These are phyloP conservation scores for Gossypium ekmanianum DNA, from an alignment of 345 rosid species.

Conservation along the genomic window DNA sequence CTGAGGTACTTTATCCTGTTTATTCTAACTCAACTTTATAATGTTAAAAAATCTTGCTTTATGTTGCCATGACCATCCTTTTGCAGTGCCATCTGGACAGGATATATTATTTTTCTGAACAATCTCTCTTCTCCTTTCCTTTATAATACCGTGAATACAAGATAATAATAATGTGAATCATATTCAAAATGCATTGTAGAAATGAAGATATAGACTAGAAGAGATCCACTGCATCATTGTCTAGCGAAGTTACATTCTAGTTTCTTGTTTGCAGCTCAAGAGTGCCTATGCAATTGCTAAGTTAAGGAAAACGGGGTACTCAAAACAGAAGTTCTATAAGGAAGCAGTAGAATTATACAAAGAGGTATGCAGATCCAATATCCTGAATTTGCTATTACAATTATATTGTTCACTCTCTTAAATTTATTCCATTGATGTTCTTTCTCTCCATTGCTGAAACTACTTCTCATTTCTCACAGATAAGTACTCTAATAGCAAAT, in stretches of 20 bases:
- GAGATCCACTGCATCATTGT: not conserved
- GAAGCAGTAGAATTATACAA: constrained; percentile 74
- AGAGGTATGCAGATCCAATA: constrained; percentile 42
- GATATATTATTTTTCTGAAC: not conserved
- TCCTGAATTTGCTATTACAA: not conserved
- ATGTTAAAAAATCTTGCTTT: not conserved
- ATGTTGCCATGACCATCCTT: not conserved
- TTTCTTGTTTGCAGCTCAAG: constrained; percentile 54
- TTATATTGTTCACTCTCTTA: not conserved
- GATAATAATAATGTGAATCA: not conserved
- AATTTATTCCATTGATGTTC: not conserved
- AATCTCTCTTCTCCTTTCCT: not conserved
- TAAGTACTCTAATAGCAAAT: constrained; percentile 60
- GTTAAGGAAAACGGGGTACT: constrained; percentile 82
- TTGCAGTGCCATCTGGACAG: not conserved
- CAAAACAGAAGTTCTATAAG: constrained; percentile 65
- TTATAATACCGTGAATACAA: not conserved
- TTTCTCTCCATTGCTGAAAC: constrained; percentile 2
- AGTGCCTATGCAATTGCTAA: constrained; percentile 82
- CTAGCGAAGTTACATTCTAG: not conserved
- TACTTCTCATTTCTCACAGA: constrained; percentile 41
- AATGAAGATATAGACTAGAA: not conserved
- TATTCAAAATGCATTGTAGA: not conserved
- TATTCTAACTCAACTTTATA: constrained; percentile 4
- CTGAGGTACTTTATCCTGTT: constrained; percentile 49